Evolutionary conservation across 192 early-diverging fungal species (phyloP), one percentile per base, ranked within the genome.

Genomic region (Entomortierella parvispora): DNA sequence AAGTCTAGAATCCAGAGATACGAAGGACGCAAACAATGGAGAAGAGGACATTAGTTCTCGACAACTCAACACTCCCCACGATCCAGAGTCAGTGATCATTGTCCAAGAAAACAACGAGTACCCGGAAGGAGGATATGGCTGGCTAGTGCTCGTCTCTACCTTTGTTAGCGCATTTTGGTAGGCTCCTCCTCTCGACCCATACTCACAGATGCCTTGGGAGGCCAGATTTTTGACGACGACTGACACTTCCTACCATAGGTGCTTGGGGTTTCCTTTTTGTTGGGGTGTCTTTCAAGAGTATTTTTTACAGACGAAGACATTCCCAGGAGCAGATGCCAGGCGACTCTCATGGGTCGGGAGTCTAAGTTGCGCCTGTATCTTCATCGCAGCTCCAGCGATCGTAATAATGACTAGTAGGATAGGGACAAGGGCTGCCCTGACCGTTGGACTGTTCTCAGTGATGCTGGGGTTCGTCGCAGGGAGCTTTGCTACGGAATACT

Each of bases 251-350:
- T 11, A 23, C 20, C 6, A 29, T 51, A 68, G 67, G 58, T 61
- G 49, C 20, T 42, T 69, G 40, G 67, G 58, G n/a, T 22, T 69
- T 8, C 37, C 32, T 8, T 43, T 60, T 37, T 47, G 40, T 28
- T 69, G 58, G 57, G 67, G 58, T 2, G 67, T 69, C 11, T 69
- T 59, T 23, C 57, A 60, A 32, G 57, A 69, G 7, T 61, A 61
- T 20, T 60, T 69, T 46, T 7, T 69, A 26, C 67, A 48, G 3
- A 52, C 15, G 18, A 20, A 51, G 3, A 51, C 40, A 1, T 59
- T 59, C 17, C 56, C 48, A 43, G 11, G 46, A 22, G 47, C 49
- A n/a, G 25, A 23, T 7, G 33, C 42, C 18, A 59, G 22, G 8
- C 14, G 31, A 1, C 67, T 69, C 2, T 58, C 49, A 3, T 69